phyloP scores from a whole-genome alignment of 495 filamentous ascomycete species.

The Trichoderma erinaceum region DNA sequence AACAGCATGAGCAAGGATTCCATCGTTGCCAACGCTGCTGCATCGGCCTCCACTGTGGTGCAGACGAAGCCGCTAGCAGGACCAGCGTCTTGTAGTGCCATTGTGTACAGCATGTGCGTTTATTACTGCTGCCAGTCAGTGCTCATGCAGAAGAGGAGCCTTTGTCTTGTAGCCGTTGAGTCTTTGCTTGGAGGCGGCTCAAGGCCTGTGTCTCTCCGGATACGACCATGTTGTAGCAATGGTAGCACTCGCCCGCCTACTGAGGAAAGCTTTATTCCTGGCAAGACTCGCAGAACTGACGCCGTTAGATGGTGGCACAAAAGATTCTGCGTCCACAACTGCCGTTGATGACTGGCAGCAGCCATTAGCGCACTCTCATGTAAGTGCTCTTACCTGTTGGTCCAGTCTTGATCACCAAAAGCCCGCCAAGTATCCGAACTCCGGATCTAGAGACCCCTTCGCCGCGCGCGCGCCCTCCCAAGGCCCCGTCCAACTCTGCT shows the following conservation, averaged over 20 bases:
- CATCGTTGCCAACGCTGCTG: constrained; percentile 1
- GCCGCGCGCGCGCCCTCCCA: not conserved
- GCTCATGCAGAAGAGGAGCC: constrained; percentile 5
- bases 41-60: constrained; percentile 1
- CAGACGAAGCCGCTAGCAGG: not conserved
- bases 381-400: not conserved
- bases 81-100: constrained; percentile 6
- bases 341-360: too few species aligned
- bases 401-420: not conserved
- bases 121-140: constrained; percentile 5
- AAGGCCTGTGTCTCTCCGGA: not conserved
- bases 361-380: too few species aligned
- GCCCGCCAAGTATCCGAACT: not conserved
- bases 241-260: not conserved
- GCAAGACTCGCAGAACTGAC: too few species aligned
- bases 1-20: constrained; percentile 7
- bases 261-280: not conserved
- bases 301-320: too few species aligned
- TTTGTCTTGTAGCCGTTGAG: not conserved
- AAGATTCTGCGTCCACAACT: too few species aligned
- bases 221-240: not conserved
- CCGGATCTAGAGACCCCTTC: not conserved
- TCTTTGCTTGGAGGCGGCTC: constrained; percentile 7
- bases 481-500: not conserved
- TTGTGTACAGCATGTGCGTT: constrained; percentile 4